phyloP scores from a whole-genome alignment of 2,329 filamentous ascomycete genomes.

The Calonectria hongkongensis region DNA sequence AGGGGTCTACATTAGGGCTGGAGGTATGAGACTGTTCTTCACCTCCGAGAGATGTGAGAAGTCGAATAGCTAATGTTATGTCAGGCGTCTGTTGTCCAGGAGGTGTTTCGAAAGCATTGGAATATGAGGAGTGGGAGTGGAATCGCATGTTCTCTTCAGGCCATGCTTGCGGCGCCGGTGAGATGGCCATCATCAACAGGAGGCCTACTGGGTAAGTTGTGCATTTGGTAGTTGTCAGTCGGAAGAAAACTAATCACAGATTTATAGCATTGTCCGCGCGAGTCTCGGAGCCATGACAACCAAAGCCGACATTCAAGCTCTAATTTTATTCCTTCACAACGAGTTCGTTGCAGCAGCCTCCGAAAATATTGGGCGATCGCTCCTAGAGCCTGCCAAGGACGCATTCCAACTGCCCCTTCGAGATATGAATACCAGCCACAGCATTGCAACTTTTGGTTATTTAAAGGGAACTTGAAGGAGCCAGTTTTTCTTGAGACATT shows the following conservation, averaged over 20 bases:
- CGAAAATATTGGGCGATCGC: slow-evolving; percentile 8
- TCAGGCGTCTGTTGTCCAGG: slow-evolving; percentile 70
- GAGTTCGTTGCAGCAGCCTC: slow-evolving; percentile 43
- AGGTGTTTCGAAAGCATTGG: slow-evolving; percentile 66
- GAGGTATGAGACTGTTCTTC: slow-evolving; percentile 59
- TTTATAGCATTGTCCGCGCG: slow-evolving; percentile 72
- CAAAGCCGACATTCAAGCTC: slow-evolving; percentile 69
- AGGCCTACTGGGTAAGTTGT: slow-evolving; percentile 70
- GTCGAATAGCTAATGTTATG: slow-evolving; percentile 12
- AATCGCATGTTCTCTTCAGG: slow-evolving; percentile 73
- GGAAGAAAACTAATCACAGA: slow-evolving; percentile 34
- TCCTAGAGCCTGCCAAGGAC: slow-evolving; percentile 42
- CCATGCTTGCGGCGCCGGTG: slow-evolving; percentile 74
- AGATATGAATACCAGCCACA: slow-evolving; percentile 41
- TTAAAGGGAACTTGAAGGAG: slow-evolving; percentile 30
- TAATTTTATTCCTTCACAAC: slow-evolving; percentile 66
- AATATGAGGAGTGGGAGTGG: slow-evolving; percentile 73
- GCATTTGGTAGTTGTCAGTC: background rate
- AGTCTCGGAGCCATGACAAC: slow-evolving; percentile 79
- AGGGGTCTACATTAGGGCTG: slow-evolving; percentile 75
- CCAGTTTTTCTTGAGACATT: background rate
- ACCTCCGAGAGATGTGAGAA: no score
- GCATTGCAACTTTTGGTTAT: slow-evolving; percentile 26
- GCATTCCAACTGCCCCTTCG: slow-evolving; percentile 40
- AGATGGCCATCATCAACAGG: slow-evolving; percentile 71